Percentiles rank a stretch among this genome's conserved stretches.
Evolutionary conservation across 495 filamentous ascomycete species (phyloP).

Genomic region (Saxispiralis lemnorum): DNA sequence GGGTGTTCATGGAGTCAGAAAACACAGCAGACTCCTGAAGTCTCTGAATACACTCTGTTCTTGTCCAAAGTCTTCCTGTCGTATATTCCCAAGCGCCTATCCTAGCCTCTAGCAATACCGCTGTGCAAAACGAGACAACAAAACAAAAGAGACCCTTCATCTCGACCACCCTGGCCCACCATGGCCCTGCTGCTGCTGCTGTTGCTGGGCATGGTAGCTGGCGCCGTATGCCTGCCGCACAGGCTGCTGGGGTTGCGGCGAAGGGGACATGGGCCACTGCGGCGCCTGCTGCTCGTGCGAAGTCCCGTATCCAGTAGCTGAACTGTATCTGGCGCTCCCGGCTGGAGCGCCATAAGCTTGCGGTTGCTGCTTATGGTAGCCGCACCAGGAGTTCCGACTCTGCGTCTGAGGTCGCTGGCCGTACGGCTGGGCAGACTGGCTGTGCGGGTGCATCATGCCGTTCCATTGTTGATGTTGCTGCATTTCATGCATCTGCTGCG

Average conservation of each 20-base stretch:
- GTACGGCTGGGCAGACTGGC: not conserved
- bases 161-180: too few relatives aligned
- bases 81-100: too few relatives aligned
- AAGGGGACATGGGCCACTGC: not conserved
- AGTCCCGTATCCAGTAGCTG: not conserved
- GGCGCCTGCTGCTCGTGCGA: constrained; percentile 1
- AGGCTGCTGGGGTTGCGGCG: not conserved
- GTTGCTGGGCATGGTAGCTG: constrained; percentile 4
- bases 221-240: constrained; percentile 4
- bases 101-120: too few relatives aligned
- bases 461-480: constrained; percentile 4
- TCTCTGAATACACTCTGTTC: too few relatives aligned
- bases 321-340: not conserved
- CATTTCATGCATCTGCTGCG: constrained; percentile 2
- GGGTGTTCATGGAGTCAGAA: too few relatives aligned
- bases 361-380: not conserved
- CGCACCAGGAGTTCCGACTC: constrained; percentile 5
- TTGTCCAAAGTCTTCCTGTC: too few relatives aligned
- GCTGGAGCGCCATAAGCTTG: not conserved
- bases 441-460: not conserved
- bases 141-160: too few relatives aligned
- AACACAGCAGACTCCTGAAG: too few relatives aligned
- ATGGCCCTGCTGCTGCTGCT: constrained; percentile 5
- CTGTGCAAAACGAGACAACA: too few relatives aligned
- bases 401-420: not conserved